Evolutionary conservation across 768 basidiomycete species (phyloP).

Genomic region (Leucocoprinus sp.): DNA sequence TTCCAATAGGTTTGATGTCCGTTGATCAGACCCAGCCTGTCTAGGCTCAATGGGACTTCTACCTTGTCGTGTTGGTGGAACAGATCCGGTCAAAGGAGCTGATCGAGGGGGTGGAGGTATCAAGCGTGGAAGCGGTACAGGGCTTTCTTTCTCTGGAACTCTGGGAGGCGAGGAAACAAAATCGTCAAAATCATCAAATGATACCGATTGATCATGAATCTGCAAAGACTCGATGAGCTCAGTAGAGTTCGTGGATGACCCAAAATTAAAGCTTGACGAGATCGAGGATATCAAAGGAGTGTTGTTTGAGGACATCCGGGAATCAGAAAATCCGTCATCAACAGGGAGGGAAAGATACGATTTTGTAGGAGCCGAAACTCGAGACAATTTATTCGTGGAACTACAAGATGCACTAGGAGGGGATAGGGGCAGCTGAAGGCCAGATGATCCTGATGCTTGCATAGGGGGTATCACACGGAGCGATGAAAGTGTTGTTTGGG

Average conservation of each 20-base stretch:
- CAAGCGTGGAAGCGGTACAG: conserved; percentile 20
- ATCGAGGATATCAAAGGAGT: conserved; percentile 16
- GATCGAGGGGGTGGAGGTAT: conserved; percentile 5
- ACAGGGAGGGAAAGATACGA: conserved; percentile 21
- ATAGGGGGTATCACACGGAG: neutral
- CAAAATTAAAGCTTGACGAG: neutral
- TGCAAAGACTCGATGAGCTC: conserved; percentile 12
- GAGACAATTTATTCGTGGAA: conserved; percentile 12
- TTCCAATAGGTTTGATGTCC: conserved; percentile 51
- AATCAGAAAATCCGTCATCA: conserved; percentile 51
- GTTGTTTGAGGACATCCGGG: conserved; percentile 29
- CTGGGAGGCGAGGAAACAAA: conserved; percentile 25
- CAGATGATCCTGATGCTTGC: neutral
- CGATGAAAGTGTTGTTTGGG: neutral
- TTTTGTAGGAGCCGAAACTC: conserved; percentile 20
- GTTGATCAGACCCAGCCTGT: conserved; percentile 39
- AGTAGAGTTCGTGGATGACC: conserved; percentile 3
- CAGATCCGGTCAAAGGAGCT: conserved; percentile 4
- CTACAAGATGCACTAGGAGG: neutral
- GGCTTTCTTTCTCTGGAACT: conserved; percentile 24
- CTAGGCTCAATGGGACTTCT: conserved; percentile 16
- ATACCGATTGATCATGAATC: conserved; percentile 12
- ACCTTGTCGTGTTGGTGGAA: conserved; percentile 3
- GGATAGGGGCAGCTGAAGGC: neutral
- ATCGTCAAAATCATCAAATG: conserved; percentile 36